These are phyloP conservation scores for Wickerhamiella domercqiae DNA, from an alignment of 805 yeast species.

Conservation along the genomic window DNA sequence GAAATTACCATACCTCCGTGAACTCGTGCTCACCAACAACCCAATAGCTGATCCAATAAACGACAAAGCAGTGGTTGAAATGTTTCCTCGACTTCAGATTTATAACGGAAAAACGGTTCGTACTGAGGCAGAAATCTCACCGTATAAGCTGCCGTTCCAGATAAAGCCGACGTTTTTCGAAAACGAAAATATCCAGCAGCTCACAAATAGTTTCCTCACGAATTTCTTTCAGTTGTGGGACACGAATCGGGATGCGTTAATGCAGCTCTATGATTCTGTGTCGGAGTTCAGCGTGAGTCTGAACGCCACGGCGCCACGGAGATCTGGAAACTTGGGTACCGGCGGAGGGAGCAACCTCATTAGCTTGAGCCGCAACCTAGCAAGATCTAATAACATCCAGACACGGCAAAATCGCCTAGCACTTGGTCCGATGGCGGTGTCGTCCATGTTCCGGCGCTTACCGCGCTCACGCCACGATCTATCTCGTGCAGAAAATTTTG, in stretches of 20 bases:
- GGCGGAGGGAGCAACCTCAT: constrained; percentile 1
- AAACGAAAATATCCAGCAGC: constrained; percentile 48
- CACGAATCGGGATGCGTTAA: constrained; percentile 48
- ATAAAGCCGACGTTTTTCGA: constrained; percentile 64
- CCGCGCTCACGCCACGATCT: constrained; percentile 73
- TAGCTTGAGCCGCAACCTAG: constrained; percentile 33
- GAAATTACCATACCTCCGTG: constrained; percentile 59
- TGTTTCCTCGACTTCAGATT: constrained; percentile 67
- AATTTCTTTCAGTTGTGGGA: constrained; percentile 77
- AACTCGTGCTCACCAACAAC: constrained; percentile 62
- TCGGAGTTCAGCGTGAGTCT: constrained; percentile 75
- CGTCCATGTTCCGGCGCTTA: constrained; percentile 41
- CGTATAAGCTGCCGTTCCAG: constrained; percentile 22
- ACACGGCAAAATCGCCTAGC: constrained; percentile 42
- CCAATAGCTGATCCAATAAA: constrained; percentile 40
- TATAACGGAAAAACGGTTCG: constrained; percentile 68
- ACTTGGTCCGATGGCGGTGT: constrained; percentile 54
- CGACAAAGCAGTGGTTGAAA: constrained; percentile 36
- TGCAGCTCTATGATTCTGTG: constrained; percentile 60
- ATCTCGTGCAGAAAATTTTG: constrained; percentile 46
- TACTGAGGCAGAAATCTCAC: constrained; percentile 44
- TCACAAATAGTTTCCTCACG: constrained; percentile 63
- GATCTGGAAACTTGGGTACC: background rate
- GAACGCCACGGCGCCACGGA: constrained; percentile 26
- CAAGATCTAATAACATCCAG: constrained; percentile 38